Base-by-base conservation (phyloP, 805 yeast genomes). In the Ogataea dorogensis region DNA sequence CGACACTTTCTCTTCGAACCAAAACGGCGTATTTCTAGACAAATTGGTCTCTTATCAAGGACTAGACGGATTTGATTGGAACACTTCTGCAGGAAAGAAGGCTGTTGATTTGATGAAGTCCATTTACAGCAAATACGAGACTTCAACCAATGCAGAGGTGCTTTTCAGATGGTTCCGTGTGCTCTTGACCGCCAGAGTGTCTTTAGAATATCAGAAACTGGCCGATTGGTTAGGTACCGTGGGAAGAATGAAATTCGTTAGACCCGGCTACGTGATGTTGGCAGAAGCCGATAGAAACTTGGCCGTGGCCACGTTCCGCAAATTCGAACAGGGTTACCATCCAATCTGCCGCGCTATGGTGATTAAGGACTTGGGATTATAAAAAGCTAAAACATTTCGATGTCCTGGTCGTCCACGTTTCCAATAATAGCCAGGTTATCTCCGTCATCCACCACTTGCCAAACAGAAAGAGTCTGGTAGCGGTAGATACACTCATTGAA, bases 221-320 rank as follows among this genome's bases (percentile, higher is more conserved):
- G 87, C 94, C 3, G 75, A 77, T 35, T 88, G 95, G 95, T 70
- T 88, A 37, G 94, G 91, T 9, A 79, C 89, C 2, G 93, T 88
- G 15, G 96, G 96, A 14, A 75, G 96, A 68, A 88, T 88, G 96
- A 88, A 88, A 65, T 88, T 81, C 55, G 95, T 86, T 17, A 75
- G 96, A 60, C 95, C 96, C 19, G 86, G 93, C 4, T 87, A 78
- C 63, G 71, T 77, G 28, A 63, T 80, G 42, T 67, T 88, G 44
- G 73, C 77, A 53, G 53, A 63, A 5, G 91, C 81, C 16, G 83
- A 85, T 58, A 75, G 73, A 28, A 66, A 69, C 11, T 65, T 81
- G 45, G 96, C 96, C 0, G 51, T 79, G 10, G 54, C 54, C 3
- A 85, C 89, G 5, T 88, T 84, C 63, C 64, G 65, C 31, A 71